Evolutionary conservation across 2,329 filamentous ascomycete species (phyloP).

Genomic region (Aspergillus sp.): DNA sequence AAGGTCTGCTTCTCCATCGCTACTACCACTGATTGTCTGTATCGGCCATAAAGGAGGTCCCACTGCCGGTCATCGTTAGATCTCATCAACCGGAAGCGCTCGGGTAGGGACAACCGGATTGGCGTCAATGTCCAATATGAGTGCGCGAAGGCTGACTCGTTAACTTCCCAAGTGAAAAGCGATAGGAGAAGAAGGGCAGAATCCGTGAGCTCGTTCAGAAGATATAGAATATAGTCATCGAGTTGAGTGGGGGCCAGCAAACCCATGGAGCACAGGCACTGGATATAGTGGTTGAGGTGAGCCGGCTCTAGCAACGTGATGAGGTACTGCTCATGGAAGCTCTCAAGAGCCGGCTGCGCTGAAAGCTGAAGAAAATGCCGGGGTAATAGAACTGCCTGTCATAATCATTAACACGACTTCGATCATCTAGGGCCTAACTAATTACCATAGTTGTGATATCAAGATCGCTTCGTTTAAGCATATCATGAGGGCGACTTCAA

Average conservation of each 20-base stretch:
- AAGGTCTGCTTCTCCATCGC: not conserved
- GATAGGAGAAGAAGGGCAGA: not conserved
- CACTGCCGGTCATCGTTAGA: not conserved
- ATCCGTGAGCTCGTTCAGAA: not conserved
- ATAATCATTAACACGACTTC: no score
- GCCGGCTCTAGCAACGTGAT: not conserved
- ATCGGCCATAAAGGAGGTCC: not conserved
- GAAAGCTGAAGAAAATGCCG: no score
- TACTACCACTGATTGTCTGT: not conserved
- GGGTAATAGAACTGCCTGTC: no score
- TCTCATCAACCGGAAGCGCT: not conserved
- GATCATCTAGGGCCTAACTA: no score
- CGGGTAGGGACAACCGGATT: not conserved
- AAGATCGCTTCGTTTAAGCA: no score
- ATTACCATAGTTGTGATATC: no score
- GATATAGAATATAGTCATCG: not conserved
- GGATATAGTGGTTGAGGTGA: not conserved
- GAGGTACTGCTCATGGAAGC: no score
- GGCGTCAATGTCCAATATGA: not conserved
- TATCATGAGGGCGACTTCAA: no score
- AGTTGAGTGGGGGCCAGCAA: not conserved
- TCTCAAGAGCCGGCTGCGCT: no score
- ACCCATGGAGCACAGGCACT: not conserved
- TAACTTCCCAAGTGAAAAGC: not conserved
- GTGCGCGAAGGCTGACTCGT: not conserved